Percentiles rank a stretch among this genome's conserved stretches.
Conservation (phyloP, 805 yeast genomes). For the Lipomyces anomalus region DNA sequence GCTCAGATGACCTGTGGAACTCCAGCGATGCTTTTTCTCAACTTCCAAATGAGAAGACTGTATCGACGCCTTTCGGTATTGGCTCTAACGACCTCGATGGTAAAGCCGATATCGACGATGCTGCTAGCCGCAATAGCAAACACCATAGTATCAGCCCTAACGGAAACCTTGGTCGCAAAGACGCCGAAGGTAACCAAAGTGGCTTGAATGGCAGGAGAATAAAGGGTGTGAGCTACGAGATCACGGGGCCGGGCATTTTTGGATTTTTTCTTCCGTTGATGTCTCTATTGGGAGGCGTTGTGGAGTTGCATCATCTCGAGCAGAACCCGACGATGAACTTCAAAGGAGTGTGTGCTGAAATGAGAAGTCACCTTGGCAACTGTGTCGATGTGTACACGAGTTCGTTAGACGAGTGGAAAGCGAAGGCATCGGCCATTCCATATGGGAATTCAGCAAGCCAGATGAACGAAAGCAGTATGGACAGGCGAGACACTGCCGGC, state of each 20-base stretch:
- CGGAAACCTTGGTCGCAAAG: no score
- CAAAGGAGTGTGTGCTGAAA: slow-evolving; percentile 2
- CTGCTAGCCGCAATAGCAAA: no score
- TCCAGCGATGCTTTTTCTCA: slow-evolving; percentile 7
- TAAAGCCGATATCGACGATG: no score
- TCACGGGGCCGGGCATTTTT: slow-evolving; percentile 34
- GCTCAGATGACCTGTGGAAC: slow-evolving; percentile 32
- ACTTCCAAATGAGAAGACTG: slow-evolving; percentile 1
- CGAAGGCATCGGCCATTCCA: no score
- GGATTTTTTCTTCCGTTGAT: slow-evolving; percentile 38
- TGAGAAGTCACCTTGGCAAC: slow-evolving; percentile 6
- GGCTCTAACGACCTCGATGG: not conserved
- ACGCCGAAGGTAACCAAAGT: slow-evolving; percentile 32
- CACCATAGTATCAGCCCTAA: no score
- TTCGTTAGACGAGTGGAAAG: not conserved
- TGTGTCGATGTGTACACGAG: slow-evolving; percentile 9
- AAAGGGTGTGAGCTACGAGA: slow-evolving; percentile 28
- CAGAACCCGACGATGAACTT: slow-evolving; percentile 27
- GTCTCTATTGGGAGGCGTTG: slow-evolving; percentile 33
- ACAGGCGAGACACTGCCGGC: slow-evolving; percentile 5
- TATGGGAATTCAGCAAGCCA: no score
- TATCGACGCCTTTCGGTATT: slow-evolving; percentile 1
- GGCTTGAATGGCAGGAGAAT: slow-evolving; percentile 24
- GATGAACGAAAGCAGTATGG: no score
- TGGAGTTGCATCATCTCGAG: slow-evolving; percentile 24